Conservation (phyloP, 2,329 filamentous ascomycete species). For the Monosporascus sp. region DNA sequence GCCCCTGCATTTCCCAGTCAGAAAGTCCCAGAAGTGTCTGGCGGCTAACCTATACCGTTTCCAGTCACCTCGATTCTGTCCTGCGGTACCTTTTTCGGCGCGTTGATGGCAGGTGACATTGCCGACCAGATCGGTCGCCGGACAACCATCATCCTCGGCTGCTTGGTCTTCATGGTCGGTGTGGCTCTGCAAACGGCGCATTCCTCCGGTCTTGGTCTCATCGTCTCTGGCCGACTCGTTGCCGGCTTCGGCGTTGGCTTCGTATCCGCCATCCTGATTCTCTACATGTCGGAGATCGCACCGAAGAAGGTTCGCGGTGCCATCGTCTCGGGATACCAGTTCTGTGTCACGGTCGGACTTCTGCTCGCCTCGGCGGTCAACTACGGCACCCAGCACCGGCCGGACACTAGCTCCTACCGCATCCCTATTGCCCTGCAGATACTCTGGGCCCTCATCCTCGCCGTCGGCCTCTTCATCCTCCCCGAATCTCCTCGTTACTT, state of each 20-base stretch:
- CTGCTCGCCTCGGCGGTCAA: constrained; percentile 69
- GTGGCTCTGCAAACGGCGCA: constrained; percentile 58
- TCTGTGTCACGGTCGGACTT: constrained; percentile 76
- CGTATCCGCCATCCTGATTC: constrained; percentile 72
- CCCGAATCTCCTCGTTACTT: constrained; percentile 84
- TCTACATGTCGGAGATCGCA: constrained; percentile 82
- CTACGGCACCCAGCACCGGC: constrained; percentile 61
- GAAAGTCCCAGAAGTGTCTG: background rate
- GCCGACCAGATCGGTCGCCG: constrained; percentile 71
- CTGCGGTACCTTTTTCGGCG: constrained; percentile 72
- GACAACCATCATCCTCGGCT: constrained; percentile 66
- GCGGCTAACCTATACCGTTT: background rate
- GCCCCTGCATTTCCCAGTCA: background rate
- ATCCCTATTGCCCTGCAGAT: constrained; percentile 80
- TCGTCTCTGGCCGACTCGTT: constrained; percentile 69
- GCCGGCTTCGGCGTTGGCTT: constrained; percentile 77
- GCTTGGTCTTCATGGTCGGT: constrained; percentile 64
- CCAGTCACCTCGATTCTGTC: constrained; percentile 69
- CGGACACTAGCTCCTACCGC: constrained; percentile 65
- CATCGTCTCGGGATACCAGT: constrained; percentile 77
- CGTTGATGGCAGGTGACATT: constrained; percentile 70
- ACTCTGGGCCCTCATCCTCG: constrained; percentile 73
- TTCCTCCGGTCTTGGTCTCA: constrained; percentile 50
- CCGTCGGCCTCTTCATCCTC: constrained; percentile 64
- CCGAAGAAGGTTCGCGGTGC: constrained; percentile 72